A percentile compares a stretch with the other conserved stretches of the same genome.
Evolutionary conservation across 805 yeast species (phyloP).

Genomic region (Metschnikowia dekortorum): DNA sequence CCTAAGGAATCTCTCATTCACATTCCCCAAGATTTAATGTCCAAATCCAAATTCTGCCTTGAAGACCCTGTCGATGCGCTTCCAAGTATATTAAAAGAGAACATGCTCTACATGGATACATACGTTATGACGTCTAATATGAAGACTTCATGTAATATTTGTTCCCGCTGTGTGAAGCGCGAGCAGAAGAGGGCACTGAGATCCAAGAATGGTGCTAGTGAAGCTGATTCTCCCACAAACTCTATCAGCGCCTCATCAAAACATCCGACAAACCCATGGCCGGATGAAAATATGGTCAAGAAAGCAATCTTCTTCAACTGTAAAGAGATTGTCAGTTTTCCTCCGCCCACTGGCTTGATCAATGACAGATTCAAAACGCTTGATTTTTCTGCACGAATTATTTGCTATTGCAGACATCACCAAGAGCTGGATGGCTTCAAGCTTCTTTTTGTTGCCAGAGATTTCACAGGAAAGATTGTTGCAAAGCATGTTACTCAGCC

Average conservation of each 20-base stretch:
- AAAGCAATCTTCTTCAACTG: slow-evolving; percentile 89
- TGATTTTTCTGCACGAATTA: slow-evolving; percentile 67
- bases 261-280: slow-evolving; percentile 62
- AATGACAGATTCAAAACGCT: slow-evolving; percentile 33
- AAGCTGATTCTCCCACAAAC: slow-evolving; percentile 10
- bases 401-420: slow-evolving; percentile 96
- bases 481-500: slow-evolving; percentile 70
- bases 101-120: slow-evolving; percentile 67
- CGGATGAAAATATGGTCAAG: slow-evolving; percentile 69
- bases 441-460: slow-evolving; percentile 61
- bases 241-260: slow-evolving; percentile 25
- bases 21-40: slow-evolving; percentile 81
- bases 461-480: slow-evolving; percentile 55
- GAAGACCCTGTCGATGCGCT: slow-evolving; percentile 45
- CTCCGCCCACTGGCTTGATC: slow-evolving; percentile 49
- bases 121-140: slow-evolving; percentile 64
- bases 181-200: slow-evolving; percentile 93
- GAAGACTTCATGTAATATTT: slow-evolving; percentile 60
- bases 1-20: slow-evolving; percentile 72
- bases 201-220: slow-evolving; percentile 61
- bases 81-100: slow-evolving; percentile 38
- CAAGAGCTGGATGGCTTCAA: slow-evolving; percentile 82
- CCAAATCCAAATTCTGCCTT: slow-evolving; percentile 80
- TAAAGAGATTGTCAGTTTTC: slow-evolving; percentile 76
- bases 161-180: slow-evolving; percentile 84